Conservation (phyloP, 257 asterid species). For the Nicotiana knightiana region DNA sequence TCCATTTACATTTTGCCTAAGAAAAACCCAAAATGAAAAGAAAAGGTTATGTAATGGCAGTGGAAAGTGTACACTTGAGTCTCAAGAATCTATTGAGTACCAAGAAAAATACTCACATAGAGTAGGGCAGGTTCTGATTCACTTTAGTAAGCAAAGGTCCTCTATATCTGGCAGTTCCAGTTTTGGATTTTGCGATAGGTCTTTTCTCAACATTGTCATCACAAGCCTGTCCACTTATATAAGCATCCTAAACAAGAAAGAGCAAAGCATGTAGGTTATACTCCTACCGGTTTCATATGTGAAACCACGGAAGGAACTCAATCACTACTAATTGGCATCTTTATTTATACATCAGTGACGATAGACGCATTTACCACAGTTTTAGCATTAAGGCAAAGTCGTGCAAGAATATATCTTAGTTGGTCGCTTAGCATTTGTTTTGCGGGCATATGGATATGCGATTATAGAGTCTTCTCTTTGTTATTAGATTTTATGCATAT, state of each 20-base stretch:
- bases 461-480: not conserved
- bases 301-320: too few relatives aligned
- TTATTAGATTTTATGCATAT: not conserved
- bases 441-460: not conserved
- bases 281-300: too few relatives aligned
- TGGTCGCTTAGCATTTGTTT: too few relatives aligned
- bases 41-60: not conserved
- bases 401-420: too few relatives aligned
- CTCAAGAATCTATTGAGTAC: not conserved
- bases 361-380: too few relatives aligned
- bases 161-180: constrained; percentile 12
- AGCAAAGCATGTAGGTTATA: not conserved
- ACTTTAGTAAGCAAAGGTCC: constrained; percentile 34
- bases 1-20: constrained; percentile 34
- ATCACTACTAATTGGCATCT: too few relatives aligned
- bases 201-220: constrained; percentile 2
- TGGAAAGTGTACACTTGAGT: not conserved
- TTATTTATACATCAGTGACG: too few relatives aligned
- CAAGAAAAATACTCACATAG: constrained; percentile 30
- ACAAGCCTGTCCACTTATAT: constrained; percentile 28
- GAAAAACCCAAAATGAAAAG: not conserved
- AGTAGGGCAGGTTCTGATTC: constrained; percentile 16
- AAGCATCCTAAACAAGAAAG: constrained; percentile 39
- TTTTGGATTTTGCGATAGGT: constrained; percentile 1
- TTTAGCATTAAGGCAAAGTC: too few relatives aligned